Conservation (phyloP, 129 eudicot species). For the Chrysanthemum makinoi region DNA sequence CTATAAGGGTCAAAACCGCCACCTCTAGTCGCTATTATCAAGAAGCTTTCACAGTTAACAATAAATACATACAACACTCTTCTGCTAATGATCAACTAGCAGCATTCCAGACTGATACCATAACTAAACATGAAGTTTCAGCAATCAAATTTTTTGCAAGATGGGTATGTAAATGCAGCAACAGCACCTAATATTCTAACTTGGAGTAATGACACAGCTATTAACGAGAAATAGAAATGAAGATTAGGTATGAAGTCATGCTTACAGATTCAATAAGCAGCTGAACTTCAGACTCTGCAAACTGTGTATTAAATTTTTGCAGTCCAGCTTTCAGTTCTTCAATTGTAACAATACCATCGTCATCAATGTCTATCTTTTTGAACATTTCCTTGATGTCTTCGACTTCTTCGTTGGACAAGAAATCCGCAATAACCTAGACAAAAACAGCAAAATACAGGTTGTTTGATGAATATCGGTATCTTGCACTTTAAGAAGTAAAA, state of each 20-base stretch:
- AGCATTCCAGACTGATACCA: no score
- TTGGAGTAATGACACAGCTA: no score
- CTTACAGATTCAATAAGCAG: conserved; percentile 91
- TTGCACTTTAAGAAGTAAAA: background rate
- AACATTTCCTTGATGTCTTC: conserved; percentile 81
- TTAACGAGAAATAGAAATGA: no score
- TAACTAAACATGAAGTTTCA: no score
- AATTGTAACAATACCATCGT: conserved; percentile 67
- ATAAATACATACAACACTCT: no score
- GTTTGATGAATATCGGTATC: background rate
- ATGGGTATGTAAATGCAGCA: no score
- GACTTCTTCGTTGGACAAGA: conserved; percentile 82
- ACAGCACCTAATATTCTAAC: no score
- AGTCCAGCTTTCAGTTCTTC: conserved; percentile 76
- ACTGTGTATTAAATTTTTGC: conserved; percentile 47
- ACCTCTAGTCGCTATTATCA: no score
- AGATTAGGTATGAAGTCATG: background rate
- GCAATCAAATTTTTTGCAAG: no score
- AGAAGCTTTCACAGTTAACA: no score
- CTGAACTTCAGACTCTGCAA: conserved; percentile 82
- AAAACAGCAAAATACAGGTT: background rate
- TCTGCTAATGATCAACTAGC: no score
- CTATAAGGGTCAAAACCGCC: no score
- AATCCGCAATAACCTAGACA: conserved; percentile 83
- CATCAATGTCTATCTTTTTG: conserved; percentile 68